These are phyloP conservation scores for Trichoderma koningii DNA, from an alignment of 2,329 filamentous ascomycete genomes.

Conservation along the genomic window DNA sequence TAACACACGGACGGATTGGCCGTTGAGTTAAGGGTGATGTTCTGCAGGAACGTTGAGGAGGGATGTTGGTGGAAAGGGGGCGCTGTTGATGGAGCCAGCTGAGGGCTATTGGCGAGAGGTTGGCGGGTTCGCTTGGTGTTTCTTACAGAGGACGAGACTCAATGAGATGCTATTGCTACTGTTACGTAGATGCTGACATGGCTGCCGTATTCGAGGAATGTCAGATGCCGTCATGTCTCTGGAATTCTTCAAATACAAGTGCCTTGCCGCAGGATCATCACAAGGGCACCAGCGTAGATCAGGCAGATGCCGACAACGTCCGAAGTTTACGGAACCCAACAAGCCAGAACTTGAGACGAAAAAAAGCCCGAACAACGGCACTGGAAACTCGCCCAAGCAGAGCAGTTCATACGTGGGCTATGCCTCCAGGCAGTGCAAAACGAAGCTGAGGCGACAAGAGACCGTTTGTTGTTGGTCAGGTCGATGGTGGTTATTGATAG, in stretches of 20 bases:
- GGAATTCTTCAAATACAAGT: no score
- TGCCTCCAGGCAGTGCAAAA: no score
- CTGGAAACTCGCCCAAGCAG: no score
- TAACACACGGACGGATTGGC: not conserved
- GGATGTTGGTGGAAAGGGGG: not conserved
- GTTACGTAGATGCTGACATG: no score
- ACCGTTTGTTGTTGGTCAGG: not conserved
- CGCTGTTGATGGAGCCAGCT: not conserved
- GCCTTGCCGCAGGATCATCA: not conserved
- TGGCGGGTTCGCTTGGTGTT: not conserved
- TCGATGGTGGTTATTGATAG: conserved; percentile 28
- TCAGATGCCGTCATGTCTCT: no score
- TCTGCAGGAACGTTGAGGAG: not conserved
- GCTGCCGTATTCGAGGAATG: no score
- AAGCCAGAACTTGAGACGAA: not conserved
- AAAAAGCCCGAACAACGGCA: not conserved
- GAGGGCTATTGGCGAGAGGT: not conserved
- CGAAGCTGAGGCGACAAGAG: not conserved
- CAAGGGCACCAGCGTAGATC: not conserved
- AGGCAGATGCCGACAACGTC: not conserved
- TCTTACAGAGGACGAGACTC: not conserved
- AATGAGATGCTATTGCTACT: not conserved
- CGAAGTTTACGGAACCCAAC: not conserved
- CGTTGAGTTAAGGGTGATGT: not conserved
- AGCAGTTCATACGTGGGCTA: no score